A percentile compares a stretch with the other conserved stretches of the same genome.
Conservation (phyloP, 495 filamentous ascomycete species). For the Tuber magnatum region DNA sequence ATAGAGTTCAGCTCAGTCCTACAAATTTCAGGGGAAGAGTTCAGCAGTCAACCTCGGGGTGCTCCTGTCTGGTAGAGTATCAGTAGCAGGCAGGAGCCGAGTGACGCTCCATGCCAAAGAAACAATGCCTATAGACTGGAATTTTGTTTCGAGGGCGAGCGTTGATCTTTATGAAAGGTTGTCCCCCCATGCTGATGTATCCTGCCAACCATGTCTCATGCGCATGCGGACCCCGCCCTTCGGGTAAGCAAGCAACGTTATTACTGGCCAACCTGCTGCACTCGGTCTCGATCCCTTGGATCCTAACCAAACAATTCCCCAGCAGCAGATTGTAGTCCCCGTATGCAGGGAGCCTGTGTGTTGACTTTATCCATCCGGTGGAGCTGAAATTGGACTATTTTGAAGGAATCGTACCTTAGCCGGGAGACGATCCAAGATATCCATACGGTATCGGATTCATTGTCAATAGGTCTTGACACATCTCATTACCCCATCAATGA, state of each 20-base stretch:
- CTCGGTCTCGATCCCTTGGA: background rate
- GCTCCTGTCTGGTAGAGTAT: background rate
- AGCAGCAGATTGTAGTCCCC: background rate
- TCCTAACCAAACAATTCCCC: background rate
- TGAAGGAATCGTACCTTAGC: background rate
- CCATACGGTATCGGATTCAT: background rate
- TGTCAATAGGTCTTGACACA: background rate
- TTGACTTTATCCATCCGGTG: background rate
- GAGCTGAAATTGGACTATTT: background rate
- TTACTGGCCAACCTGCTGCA: background rate
- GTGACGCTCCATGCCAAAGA: background rate
- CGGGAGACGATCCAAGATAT: background rate
- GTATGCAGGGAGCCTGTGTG: background rate
- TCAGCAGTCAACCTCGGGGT: background rate
- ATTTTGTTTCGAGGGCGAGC: background rate
- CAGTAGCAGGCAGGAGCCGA: background rate
- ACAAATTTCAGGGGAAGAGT: background rate
- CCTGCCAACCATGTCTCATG: background rate
- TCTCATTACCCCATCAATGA: slow-evolving; percentile 5
- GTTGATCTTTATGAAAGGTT: background rate
- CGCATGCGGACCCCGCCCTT: background rate
- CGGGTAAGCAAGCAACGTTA: background rate
- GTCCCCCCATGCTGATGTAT: background rate
- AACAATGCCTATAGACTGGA: background rate
- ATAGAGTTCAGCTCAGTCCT: background rate